Evolutionary conservation across 2,329 filamentous ascomycete genomes (phyloP), one percentile per base, ranked within the genome.

Genomic region (Cladophialophora yegresii): DNA sequence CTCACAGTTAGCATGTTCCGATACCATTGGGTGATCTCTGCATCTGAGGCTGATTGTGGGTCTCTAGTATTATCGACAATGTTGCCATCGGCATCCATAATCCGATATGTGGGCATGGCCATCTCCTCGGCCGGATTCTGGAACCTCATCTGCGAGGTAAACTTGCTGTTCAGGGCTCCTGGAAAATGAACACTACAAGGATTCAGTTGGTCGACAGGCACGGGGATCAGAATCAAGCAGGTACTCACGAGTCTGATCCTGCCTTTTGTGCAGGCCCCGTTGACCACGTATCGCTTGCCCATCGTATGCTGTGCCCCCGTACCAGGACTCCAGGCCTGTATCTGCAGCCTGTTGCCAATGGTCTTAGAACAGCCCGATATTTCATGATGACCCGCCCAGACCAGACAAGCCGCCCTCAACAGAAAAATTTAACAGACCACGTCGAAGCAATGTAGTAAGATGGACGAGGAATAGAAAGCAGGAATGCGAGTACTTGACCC

Each of bases 141-240:
- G 77, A 96, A 98, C 47, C 84, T 82, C 77, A 98, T 88, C 0
- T 83, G 82, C 69, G 85, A 89, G 4, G 91, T 96, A 78, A 99
- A 99, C 67, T 91, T 91, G 75, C 92, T 96, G 76, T 97, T 93
- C 58, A 98, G 83, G 0, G 95, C 95, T n/a, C 95, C 95, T 0
- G 95, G 95, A 71, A 99, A 99, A 61, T 86, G 80, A 10, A 86
- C 82, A 63, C 84, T 87, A 32, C 47, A 59, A 28, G 47, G 13
- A 10, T 26, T n/a, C 51, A 13, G n/a, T 43, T 22, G 10, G 23
- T 2, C 4, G 16, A 20, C 20, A 53, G 3, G 6, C 20, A n/a
- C 5, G 10, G 28, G 8, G 4, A 3, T 13, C 20, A 10, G 8
- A 7, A 22, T 50, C 71, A 53, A 51, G 33, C 80, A 68, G 78